These are phyloP conservation scores for Globisporangium emineosum DNA, from an alignment of 352 stramenopile genomes.

Conservation along the genomic window DNA sequence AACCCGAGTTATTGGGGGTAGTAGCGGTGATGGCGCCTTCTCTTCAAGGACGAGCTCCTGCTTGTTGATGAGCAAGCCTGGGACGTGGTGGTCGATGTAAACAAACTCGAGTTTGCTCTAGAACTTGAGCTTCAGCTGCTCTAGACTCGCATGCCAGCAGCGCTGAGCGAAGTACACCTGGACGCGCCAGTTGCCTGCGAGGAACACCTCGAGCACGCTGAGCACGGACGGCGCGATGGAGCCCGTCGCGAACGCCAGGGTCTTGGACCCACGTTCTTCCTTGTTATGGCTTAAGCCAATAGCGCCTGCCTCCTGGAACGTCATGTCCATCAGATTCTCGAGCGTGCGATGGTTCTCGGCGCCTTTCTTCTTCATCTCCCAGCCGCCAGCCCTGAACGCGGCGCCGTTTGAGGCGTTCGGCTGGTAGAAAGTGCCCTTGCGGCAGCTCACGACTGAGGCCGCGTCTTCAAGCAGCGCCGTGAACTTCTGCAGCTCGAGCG, in stretches of 20 bases:
- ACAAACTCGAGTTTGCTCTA: constrained; percentile 12
- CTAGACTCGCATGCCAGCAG: background rate
- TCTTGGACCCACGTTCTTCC: constrained; percentile 13
- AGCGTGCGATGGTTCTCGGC: constrained; percentile 25
- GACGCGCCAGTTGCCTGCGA: constrained; percentile 23
- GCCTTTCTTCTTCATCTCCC: constrained; percentile 27
- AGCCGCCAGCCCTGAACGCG: constrained; percentile 17
- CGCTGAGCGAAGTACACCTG: constrained; percentile 20
- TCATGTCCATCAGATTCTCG: constrained; percentile 26
- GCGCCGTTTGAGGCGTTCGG: constrained; percentile 16
- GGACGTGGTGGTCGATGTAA: constrained; percentile 11
- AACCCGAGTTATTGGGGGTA: constrained; percentile 13
- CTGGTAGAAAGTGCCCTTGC: constrained; percentile 26
- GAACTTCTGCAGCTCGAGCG: constrained; percentile 17
- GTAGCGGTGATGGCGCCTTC: constrained; percentile 4
- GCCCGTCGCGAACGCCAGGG: constrained; percentile 20
- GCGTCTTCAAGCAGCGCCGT: constrained; percentile 20
- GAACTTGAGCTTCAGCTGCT: constrained; percentile 8
- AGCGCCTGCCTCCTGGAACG: constrained; percentile 5
- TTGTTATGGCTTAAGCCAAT: too few species aligned
- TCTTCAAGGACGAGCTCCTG: background rate
- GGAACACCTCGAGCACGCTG: constrained; percentile 20
- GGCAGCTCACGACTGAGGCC: constrained; percentile 14
- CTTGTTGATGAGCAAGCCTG: constrained; percentile 19
- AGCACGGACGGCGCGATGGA: constrained; percentile 9